Conservation (phyloP, 2,329 filamentous ascomycete species). For the Tolypocladium album region DNA sequence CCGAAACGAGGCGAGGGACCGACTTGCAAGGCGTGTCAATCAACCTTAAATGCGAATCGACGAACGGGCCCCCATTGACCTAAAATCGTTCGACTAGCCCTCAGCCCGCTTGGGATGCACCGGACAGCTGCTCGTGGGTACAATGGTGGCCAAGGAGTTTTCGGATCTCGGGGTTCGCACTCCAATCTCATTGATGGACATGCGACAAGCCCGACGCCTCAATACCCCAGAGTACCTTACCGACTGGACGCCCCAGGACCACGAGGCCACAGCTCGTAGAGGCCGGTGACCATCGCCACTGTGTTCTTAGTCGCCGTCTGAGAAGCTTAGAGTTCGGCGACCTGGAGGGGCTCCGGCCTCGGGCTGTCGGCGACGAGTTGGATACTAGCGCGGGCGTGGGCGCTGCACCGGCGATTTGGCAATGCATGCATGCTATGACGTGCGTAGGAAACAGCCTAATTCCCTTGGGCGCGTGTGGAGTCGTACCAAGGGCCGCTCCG, state of each 20-base stretch:
- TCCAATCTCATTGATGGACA: not conserved
- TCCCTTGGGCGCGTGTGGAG: not conserved
- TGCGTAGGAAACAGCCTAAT: not conserved
- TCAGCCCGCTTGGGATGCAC: not conserved
- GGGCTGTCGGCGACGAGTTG: not conserved
- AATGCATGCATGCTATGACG: slow-evolving; percentile 2
- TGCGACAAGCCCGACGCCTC: not conserved
- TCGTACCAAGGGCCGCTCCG: too few species aligned
- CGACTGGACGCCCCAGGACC: not conserved
- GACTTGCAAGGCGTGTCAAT: not conserved
- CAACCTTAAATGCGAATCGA: not conserved
- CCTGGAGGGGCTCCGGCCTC: not conserved
- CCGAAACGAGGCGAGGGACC: not conserved
- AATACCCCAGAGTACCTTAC: not conserved
- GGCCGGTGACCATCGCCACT: not conserved
- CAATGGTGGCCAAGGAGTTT: not conserved
- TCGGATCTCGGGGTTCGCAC: not conserved
- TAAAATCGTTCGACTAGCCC: not conserved
- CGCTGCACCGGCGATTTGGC: not conserved
- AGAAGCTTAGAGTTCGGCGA: not conserved
- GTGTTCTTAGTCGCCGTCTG: not conserved
- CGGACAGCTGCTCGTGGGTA: not conserved
- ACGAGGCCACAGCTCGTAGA: not conserved
- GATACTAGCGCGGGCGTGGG: not conserved
- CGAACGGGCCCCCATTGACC: not conserved